Evolutionary conservation across 1,284 basidiomycete species (phyloP).

Genomic region (Psilocybe mexicana): DNA sequence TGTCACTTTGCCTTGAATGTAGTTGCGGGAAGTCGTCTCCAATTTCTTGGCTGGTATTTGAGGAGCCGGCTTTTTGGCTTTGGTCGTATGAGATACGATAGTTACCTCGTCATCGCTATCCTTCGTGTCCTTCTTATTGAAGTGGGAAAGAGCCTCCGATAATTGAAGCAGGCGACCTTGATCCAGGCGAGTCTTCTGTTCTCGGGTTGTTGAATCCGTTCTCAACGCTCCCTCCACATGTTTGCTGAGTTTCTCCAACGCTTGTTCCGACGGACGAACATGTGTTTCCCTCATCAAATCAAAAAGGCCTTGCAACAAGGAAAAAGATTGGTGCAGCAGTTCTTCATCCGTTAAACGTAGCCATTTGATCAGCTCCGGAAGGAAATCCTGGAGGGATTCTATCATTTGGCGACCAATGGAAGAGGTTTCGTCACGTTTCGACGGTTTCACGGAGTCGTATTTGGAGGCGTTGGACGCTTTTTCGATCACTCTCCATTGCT

Average conservation of each 20-base stretch:
- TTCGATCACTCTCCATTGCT: constrained; percentile 80
- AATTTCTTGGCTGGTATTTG: constrained; percentile 13
- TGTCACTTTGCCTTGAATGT: constrained; percentile 18
- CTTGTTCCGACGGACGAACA: constrained; percentile 50
- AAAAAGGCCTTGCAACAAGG: constrained; percentile 77
- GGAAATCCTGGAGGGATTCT: constrained; percentile 72
- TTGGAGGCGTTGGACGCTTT: constrained; percentile 49
- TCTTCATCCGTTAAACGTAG: constrained; percentile 89
- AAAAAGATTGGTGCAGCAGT: constrained; percentile 83
- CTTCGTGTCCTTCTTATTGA: constrained; percentile 44
- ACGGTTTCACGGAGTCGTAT: constrained; percentile 16
- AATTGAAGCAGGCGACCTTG: constrained; percentile 54
- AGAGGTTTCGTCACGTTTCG: constrained; percentile 38
- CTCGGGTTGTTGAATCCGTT: constrained; percentile 33
- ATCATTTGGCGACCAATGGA: constrained; percentile 73
- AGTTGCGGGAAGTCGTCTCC: constrained; percentile 10
- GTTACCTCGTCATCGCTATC: constrained; percentile 45
- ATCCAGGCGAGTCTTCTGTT: constrained; percentile 50
- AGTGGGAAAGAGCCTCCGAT: constrained; percentile 57
- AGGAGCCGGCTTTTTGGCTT: constrained; percentile 14
- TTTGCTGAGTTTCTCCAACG: constrained; percentile 57
- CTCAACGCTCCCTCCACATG: constrained; percentile 59
- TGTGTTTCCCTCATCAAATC: constrained; percentile 63
- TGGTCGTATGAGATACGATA: constrained; percentile 30
- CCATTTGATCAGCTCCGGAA: constrained; percentile 82